Evolutionary conservation across 169 alveolate species (phyloP), one percentile per base, ranked within the genome.

Genomic region (Plasmodium gonderi): DNA sequence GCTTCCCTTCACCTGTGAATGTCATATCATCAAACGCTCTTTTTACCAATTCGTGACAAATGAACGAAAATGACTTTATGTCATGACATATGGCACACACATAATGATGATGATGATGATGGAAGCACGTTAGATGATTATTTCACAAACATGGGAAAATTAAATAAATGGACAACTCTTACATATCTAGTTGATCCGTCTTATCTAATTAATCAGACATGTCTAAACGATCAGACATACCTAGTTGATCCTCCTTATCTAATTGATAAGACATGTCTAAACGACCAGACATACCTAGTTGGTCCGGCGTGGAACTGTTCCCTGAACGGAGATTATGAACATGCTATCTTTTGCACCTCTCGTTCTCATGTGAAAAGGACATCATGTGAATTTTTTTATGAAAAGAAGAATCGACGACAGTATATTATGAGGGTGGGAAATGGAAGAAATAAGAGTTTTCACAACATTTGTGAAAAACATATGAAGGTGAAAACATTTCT

Each of bases 1-100:
- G n/a, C n/a, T 36, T 20, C 31, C 72, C 8, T 17, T 3, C 26
- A 23, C n/a, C 72, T 60, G 72, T 60, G 72, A n/a, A n/a, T 75
- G 8, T 45, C 42, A 11, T 31, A 7, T 75, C 67, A 4, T 9
- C 7, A 20, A 42, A 7, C 44, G 20, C 29, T 23, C 29, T 76
- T 51, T 74, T 64, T 20, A 26, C 49, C 7, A n/a, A 14, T n/a
- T 81, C 45, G 44, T 68, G 54, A 29, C 64, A 4, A 9, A 68
- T 47, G 69, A 42, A 9, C 26, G 45, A 47, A 81, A 81, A 67
- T 67, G 91, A 81, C 9, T 36, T 31, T 54, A 17, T 67, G 76
- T 23, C 76, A 31, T 68, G 54, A 54, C 20, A 17, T 44, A 81
- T 20, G 20, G 76, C 17, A 40, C 49, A 20, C 49, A 81, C 31